Percentiles rank a stretch among this genome's conserved stretches.
These are phyloP conservation scores for Boletus rex-veris DNA, from an alignment of 768 basidiomycete genomes.

Conservation along the genomic window DNA sequence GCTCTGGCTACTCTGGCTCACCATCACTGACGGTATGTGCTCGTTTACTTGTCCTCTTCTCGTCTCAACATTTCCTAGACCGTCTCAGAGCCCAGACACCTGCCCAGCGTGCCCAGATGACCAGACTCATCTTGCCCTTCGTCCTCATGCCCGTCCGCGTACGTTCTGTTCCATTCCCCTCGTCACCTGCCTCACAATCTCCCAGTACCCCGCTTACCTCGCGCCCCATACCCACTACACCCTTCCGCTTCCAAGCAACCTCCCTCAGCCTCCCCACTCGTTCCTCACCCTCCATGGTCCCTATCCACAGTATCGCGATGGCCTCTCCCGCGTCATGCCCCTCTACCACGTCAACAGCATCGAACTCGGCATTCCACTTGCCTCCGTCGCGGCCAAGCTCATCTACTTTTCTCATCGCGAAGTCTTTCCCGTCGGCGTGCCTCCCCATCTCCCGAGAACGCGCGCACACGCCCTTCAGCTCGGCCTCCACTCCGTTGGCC, in stretches of 20 bases:
- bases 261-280: slow-evolving; percentile 23
- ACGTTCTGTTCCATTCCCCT: not conserved
- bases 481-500: slow-evolving; percentile 29
- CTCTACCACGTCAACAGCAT: slow-evolving; percentile 32
- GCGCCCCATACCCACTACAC: slow-evolving; percentile 61
- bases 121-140: slow-evolving; percentile 40
- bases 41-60: not conserved
- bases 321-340: slow-evolving; percentile 29
- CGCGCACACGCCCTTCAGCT: slow-evolving; percentile 29
- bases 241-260: slow-evolving; percentile 42
- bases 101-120: slow-evolving; percentile 27
- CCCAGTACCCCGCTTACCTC: slow-evolving; percentile 52
- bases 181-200: not conserved
- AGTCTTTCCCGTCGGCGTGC: slow-evolving; percentile 40
- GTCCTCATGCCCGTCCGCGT: slow-evolving; percentile 52
- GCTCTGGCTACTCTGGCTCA: slow-evolving; percentile 64
- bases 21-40: slow-evolving; percentile 47
- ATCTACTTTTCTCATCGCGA: slow-evolving; percentile 62
- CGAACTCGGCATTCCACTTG: slow-evolving; percentile 39
- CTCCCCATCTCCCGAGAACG: slow-evolving; percentile 34
- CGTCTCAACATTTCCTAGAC: slow-evolving; percentile 27
- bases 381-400: slow-evolving; percentile 56
- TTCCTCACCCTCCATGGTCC: slow-evolving; percentile 40
- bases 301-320: slow-evolving; percentile 45
- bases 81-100: slow-evolving; percentile 26